These are phyloP conservation scores for Hanseniaspora lachancei DNA, from an alignment of 805 yeast genomes.

Conservation along the genomic window DNA sequence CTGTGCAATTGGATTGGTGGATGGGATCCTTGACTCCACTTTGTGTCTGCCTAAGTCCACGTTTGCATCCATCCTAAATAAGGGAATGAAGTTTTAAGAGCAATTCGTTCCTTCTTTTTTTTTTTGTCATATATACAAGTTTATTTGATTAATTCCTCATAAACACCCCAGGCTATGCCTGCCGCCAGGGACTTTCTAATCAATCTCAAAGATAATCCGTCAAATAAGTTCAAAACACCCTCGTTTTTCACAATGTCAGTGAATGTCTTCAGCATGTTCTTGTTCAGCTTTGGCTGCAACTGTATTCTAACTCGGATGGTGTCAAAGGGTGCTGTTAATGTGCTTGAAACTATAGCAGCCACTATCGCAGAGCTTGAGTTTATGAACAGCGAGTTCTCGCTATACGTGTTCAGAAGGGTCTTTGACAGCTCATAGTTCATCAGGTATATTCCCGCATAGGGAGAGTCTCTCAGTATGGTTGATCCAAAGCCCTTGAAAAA, in stretches of 20 bases:
- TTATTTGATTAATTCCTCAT: slow-evolving; percentile 64
- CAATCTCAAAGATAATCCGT: slow-evolving; percentile 71
- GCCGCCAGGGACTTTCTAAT: slow-evolving; percentile 81
- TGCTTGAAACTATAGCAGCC: slow-evolving; percentile 70
- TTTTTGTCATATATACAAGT: background rate
- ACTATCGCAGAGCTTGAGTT: slow-evolving; percentile 64
- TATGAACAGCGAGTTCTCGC: slow-evolving; percentile 28
- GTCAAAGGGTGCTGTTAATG: slow-evolving; percentile 88
- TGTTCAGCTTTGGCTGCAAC: slow-evolving; percentile 40
- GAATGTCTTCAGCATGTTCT: slow-evolving; percentile 32
- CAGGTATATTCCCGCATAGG: slow-evolving; percentile 89
- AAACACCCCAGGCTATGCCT: slow-evolving; percentile 93
- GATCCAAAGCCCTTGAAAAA: slow-evolving; percentile 82
- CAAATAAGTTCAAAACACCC: slow-evolving; percentile 48
- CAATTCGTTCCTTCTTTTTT: background rate
- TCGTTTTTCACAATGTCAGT: slow-evolving; percentile 32
- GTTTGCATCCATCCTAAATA: background rate
- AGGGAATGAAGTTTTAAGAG: background rate
- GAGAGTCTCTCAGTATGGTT: slow-evolving; percentile 82
- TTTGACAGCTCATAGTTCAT: slow-evolving; percentile 71
- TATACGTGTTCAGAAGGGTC: slow-evolving; percentile 20
- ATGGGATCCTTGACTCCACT: slow-evolving; percentile 23
- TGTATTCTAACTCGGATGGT: slow-evolving; percentile 88
- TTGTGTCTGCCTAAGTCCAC: slow-evolving; percentile 21
- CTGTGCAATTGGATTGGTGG: slow-evolving; percentile 36